Evolutionary conservation across 257 asterid genomes (phyloP).

Genomic region (Euphrasia confusa): DNA sequence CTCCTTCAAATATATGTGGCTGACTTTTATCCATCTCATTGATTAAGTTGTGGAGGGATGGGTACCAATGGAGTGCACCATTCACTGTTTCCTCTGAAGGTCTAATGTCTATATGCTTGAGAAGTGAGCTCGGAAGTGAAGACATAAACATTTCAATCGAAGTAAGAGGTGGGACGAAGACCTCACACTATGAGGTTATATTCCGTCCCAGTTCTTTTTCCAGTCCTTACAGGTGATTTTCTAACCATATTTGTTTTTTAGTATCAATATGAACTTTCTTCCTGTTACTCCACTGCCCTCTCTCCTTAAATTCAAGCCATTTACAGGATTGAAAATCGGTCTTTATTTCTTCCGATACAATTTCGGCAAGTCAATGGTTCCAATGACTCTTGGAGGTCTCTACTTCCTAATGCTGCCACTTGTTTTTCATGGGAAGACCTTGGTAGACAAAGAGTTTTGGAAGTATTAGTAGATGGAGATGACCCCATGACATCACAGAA

Average conservation of each 20-base stretch:
- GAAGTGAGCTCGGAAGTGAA: slow-evolving; percentile 48
- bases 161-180: slow-evolving; percentile 86
- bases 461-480: slow-evolving; percentile 69
- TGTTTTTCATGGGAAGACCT: slow-evolving; percentile 96
- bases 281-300: slow-evolving; percentile 11
- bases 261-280: slow-evolving; percentile 4
- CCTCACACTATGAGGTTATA: slow-evolving; percentile 72
- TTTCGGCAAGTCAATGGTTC: slow-evolving; percentile 87
- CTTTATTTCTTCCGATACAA: slow-evolving; percentile 67
- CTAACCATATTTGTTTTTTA: slow-evolving; percentile 15
- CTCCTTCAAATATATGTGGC: slow-evolving; percentile 19
- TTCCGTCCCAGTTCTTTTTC: slow-evolving; percentile 76
- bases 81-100: slow-evolving; percentile 77
- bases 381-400: slow-evolving; percentile 69
- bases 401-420: slow-evolving; percentile 78
- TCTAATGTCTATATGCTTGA: slow-evolving; percentile 64
- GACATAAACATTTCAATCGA: slow-evolving; percentile 53
- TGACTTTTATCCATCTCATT: slow-evolving; percentile 26
- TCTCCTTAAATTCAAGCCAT: slow-evolving; percentile 27
- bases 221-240: slow-evolving; percentile 89
- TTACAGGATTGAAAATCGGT: slow-evolving; percentile 89
- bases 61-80: slow-evolving; percentile 85
- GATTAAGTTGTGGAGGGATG: slow-evolving; percentile 72
- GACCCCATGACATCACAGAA: slow-evolving; percentile 56
- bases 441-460: slow-evolving; percentile 68